Evolutionary conservation across 2,329 filamentous ascomycete genomes (phyloP).

Genomic region (Coniella vitis): DNA sequence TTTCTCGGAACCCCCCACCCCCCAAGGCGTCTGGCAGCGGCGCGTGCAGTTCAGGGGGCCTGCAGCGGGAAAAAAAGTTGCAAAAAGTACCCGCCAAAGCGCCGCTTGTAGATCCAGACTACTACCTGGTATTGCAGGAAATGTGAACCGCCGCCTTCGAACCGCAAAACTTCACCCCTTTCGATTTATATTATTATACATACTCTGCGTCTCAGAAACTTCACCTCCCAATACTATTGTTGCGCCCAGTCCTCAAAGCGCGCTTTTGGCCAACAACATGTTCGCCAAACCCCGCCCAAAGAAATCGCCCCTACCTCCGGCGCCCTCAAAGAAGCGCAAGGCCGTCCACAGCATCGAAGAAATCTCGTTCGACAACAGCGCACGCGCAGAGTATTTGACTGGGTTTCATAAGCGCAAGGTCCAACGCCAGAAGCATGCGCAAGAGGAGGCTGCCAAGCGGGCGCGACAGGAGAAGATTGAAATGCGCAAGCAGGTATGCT

Average conservation of each 20-base stretch:
- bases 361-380: constrained; percentile 74
- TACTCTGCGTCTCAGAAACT: too few species aligned
- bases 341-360: constrained; percentile 58
- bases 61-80: constrained; percentile 4
- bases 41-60: constrained; percentile 15
- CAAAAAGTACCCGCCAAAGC: constrained; percentile 1
- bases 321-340: constrained; percentile 62
- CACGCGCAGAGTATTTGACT: constrained; percentile 80
- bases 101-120: background rate
- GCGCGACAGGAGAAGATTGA: constrained; percentile 71
- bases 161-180: too few species aligned
- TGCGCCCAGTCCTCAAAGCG: too few species aligned
- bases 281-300: constrained; percentile 55
- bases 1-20: too few species aligned
- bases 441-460: constrained; percentile 71
- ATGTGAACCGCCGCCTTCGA: too few species aligned
- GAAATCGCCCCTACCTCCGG: constrained; percentile 50
- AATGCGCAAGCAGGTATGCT: constrained; percentile 64
- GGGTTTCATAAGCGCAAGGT: constrained; percentile 96
- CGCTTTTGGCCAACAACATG: too few species aligned
- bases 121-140: background rate
- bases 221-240: too few species aligned
- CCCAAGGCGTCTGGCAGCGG: constrained; percentile 13
- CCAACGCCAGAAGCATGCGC: constrained; percentile 75
- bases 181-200: too few species aligned